Evolutionary conservation across 176 grass and related monocot species (phyloP), one percentile per base, ranked within the genome.

Genomic region (Luzula sylvatica): DNA sequence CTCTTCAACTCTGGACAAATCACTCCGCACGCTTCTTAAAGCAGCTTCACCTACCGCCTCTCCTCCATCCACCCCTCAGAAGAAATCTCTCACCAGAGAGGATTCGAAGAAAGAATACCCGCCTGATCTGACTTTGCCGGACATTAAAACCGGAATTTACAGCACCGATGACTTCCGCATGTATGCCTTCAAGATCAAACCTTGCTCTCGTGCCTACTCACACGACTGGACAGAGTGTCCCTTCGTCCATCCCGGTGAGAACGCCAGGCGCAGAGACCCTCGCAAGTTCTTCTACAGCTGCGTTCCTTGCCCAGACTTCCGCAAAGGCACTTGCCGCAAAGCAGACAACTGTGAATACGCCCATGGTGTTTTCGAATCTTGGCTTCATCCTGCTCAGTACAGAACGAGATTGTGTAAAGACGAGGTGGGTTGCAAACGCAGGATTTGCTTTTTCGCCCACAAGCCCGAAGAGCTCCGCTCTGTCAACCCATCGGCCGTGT

Each of bases 191-290:
- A 96, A 96, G 71, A 81, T 96, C 25, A 88, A 88, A 58, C 92
- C 92, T 4, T 96, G 92, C 81, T 96, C 92, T 14, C 80, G 92
- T 22, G 90, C 92, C 29, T 96, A 96, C 76, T 89, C 84, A 12
- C 92, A 96, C 46, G 92, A 96, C 71, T 96, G 92, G 92, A 96
- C 92, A 0, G 92, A 96, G 80, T 96, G 92, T 50, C 92, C 90
- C 43, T 96, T 96, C 67, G 92, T 96, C 4, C 92, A 96, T 58
- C 90, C 90, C 0, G 90, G 90, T 11, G 90, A 96, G 84, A 96
- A 96, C 70, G 90, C 90, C 16, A 76, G 92, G 46, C 77, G 92
- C 53, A 77, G 92, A 22, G 92, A 96, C 67, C 92, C 92, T 15
- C 80, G 81, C 17, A 87, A 87, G 46, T 96, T 79, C 68, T 87